phyloP scores from a whole-genome alignment of 73 alveolate genomes.

The Paraurostyla sp. region DNA sequence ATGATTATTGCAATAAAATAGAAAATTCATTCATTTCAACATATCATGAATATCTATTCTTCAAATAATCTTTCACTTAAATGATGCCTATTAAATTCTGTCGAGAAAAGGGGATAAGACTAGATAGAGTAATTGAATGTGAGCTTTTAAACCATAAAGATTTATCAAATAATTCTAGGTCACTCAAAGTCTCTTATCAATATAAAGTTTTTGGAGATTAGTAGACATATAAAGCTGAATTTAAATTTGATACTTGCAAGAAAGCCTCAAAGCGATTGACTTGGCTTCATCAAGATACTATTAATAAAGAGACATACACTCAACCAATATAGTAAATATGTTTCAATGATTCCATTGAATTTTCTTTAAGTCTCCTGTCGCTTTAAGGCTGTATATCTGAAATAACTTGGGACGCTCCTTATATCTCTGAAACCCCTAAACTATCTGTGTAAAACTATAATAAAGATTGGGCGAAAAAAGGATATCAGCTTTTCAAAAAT shows the following conservation, averaged over 20 bases:
- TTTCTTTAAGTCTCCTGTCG: constrained; percentile 56
- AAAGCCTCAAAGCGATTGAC: background rate
- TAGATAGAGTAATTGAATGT: constrained; percentile 68
- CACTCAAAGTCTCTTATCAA: constrained; percentile 4
- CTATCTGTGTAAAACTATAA: constrained; percentile 46
- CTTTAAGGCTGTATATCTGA: constrained; percentile 63
- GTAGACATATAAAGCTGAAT: constrained; percentile 28
- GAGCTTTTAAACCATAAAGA: background rate
- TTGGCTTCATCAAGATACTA: constrained; percentile 54
- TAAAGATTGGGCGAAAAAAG: constrained; percentile 59
- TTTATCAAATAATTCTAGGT: background rate
- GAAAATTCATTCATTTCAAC: constrained; percentile 62
- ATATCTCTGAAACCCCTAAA: constrained; percentile 54
- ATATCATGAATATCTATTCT: constrained; percentile 36
- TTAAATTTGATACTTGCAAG: constrained; percentile 30
- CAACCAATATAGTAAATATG: constrained; percentile 51
- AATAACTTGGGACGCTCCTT: constrained; percentile 61
- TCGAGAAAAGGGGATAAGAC: constrained; percentile 66
- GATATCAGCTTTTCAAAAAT: constrained; percentile 20
- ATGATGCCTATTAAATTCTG: constrained; percentile 65
- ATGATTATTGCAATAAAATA: constrained; percentile 59
- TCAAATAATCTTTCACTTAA: constrained; percentile 56
- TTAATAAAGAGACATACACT: constrained; percentile 32
- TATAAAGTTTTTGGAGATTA: constrained; percentile 20
- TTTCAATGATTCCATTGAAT: constrained; percentile 62